Evolutionary conservation across 2,329 filamentous ascomycete genomes (phyloP), one percentile per base, ranked within the genome.

Genomic region (Penicillium occitanis): DNA sequence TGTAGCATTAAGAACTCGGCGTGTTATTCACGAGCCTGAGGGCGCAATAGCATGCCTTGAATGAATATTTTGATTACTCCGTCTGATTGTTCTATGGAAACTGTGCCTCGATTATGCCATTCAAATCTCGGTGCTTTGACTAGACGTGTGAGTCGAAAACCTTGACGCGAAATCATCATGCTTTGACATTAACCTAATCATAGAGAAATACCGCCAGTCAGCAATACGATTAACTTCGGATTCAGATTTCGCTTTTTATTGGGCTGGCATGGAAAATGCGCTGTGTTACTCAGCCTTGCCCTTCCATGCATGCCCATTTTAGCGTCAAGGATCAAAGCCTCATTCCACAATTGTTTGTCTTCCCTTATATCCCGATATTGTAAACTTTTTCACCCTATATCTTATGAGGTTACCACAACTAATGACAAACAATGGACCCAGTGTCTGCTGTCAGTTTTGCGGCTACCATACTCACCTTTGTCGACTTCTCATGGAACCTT

Each of bases 401-500:
- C 48, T 30, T 51, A 51, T n/a, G 25, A 51, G 22, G 14, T 51
- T 30, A 30, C 5, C 30, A 30, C 7, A 30, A 3, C 48, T 14
- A 3, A 13, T 33, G 28, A 53, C 13, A 11, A 35, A 22, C 7
- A 59, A 68, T 69, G 73, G 75, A 77, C 60, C 73, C 72, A 1
- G 57, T 75, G n/a, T 72, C 71, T 14, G 74, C 73, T 3, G 63
- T 73, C 28, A 70, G 72, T 22, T 69, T 73, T 19, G 71, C 70
- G 2, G 59, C 66, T 2, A 70, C 64, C 7, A 68, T 61, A 19
- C 30, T 74, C 35, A 64, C 66, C 1, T 71, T 75, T 35, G 66
- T 75, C 13, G 73, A 74, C 11, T 71, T 74, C 37, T 69, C 69
- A 0, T 68, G 61, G 50, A 68, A 69, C 3, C n/a, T 74, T 17